Evolutionary conservation across 1,284 basidiomycete species (phyloP).

Genomic region (Naganishia sp.): DNA sequence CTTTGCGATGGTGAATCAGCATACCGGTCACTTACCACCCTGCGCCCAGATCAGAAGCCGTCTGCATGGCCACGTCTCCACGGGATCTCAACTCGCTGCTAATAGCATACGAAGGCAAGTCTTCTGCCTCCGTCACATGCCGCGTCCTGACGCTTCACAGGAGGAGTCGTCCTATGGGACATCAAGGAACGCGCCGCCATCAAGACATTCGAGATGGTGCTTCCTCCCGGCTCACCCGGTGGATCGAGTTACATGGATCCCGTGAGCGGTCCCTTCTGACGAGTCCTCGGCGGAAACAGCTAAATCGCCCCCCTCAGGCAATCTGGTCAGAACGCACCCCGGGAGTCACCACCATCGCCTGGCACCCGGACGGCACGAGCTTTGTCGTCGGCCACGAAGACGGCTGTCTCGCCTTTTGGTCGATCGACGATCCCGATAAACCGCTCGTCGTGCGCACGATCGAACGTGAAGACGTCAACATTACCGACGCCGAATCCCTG

Average conservation of each 20-base stretch:
- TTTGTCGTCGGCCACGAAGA: conserved; percentile 68
- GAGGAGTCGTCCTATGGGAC: conserved; percentile 72
- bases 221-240: conserved; percentile 74
- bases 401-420: conserved; percentile 85
- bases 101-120: conserved; percentile 73
- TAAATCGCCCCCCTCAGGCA: conserved; percentile 55
- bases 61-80: conserved; percentile 73
- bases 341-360: conserved; percentile 68
- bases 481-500: conserved; percentile 53
- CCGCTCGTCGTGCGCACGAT: conserved; percentile 78
- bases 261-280: conserved; percentile 33
- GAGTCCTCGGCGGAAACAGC: background rate
- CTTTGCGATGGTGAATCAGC: background rate
- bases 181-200: conserved; percentile 66
- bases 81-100: conserved; percentile 77
- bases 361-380: conserved; percentile 62
- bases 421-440: conserved; percentile 73
- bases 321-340: conserved; percentile 71
- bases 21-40: too few relatives aligned
- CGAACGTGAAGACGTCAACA: conserved; percentile 56
- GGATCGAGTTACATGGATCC: conserved; percentile 64
- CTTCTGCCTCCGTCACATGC: background rate
- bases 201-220: conserved; percentile 66
- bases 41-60: conserved; percentile 55
- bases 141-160: conserved; percentile 49